Base-by-base conservation (phyloP, 2,329 filamentous ascomycete genomes). In the Fusarium annulatum region DNA sequence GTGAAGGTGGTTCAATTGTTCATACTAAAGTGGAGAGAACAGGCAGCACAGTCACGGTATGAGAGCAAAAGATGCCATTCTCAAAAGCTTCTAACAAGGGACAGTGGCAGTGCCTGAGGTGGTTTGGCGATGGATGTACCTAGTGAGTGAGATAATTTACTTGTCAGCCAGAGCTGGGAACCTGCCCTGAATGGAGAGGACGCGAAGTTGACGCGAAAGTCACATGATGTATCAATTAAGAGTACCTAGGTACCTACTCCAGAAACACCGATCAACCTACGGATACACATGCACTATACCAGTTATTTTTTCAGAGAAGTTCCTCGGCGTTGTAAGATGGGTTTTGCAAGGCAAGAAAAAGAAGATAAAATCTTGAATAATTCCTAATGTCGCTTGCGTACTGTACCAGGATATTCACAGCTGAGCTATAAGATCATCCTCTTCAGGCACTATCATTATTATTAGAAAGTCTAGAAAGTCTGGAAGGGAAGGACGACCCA, bases 191-290 rank as follows among this genome's bases (percentile, higher is more conserved):
- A 52, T 21, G 9, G 18, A 46, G 19, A 21, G 36, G 39, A 48
- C 80, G 73, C 79, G 79, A 80, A 64, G 45, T 39, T 71, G 69
- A 79, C 80, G 60, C 65, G 74, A 77, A 67, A 65, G 61, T 83
- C 81, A 83, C 80, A 73, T 82, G 81, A 59, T 28, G n/a, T 26
- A 11, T 28, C 21, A 21, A 41, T 52, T 9, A 23, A 26, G 30
- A 36, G 30, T 36, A 30, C 30, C 30, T 30, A 30, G 28, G 8
- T 30, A 26, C 28, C 28, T 30, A 12, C 30, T 34, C 5, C 9
- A 10, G 48, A 36, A 36, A 36, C n/a, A 23, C 18, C 18, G 9
- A 19, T 36, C 33, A 36, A 26, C 23, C 12, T 36, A 36, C 28
- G 9, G 28, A 30, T 10, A 30, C 9, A 52, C n/a, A 19, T 52